phyloP scores from a whole-genome alignment of 306 rosid species.

The Medicago arabica region DNA sequence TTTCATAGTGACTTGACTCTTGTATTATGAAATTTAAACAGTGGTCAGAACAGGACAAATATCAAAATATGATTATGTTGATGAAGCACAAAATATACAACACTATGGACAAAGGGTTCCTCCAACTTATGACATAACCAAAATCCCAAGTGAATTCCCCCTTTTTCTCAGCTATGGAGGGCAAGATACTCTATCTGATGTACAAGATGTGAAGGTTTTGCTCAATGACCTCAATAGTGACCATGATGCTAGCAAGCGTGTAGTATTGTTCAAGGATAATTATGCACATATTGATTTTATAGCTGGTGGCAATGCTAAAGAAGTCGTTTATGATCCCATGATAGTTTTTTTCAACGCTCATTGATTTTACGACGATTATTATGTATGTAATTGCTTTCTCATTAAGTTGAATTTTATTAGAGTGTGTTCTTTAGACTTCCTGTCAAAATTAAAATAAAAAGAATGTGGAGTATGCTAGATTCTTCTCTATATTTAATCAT shows the following conservation, averaged over 20 bases:
- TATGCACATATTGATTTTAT: conserved; percentile 77
- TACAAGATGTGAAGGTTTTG: neutral
- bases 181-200: neutral
- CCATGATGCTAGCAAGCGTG: conserved; percentile 46
- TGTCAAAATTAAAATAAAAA: no score
- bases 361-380: neutral
- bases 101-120: conserved; percentile 64
- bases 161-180: conserved; percentile 47
- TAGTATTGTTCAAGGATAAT: conserved; percentile 42
- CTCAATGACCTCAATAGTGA: neutral
- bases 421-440: no score
- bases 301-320: conserved; percentile 55
- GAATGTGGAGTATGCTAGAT: neutral
- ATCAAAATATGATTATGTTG: conserved; percentile 57
- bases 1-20: neutral
- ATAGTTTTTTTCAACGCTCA: conserved; percentile 50
- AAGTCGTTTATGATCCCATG: conserved; percentile 61
- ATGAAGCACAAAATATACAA: conserved; percentile 37
- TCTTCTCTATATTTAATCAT: neutral
- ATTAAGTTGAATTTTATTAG: no score
- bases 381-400: no score
- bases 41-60: conserved; percentile 62
- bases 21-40: conserved; percentile 35
- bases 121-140: conserved; percentile 57
- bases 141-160: conserved; percentile 63